Base-by-base conservation (phyloP, 108 stramenopile species). In the Pelagomonas calceolata region DNA sequence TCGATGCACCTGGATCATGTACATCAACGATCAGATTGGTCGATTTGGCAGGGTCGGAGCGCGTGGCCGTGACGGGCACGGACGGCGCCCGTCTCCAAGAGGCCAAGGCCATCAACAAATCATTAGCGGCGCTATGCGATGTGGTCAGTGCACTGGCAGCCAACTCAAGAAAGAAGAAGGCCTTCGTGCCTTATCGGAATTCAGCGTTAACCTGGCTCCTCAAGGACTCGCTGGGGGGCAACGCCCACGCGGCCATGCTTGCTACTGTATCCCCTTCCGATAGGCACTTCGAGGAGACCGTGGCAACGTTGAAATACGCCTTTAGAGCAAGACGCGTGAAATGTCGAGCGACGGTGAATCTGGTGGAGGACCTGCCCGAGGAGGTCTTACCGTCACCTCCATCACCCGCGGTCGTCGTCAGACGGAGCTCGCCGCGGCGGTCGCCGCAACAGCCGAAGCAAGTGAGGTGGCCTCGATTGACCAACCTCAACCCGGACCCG, bases 131-230 rank as follows among this genome's bases (percentile, higher is more conserved):
- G n/a, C 72, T 80, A 30, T 51, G 74, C 36, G 70, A 80, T 26
- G 79, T 80, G 15, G 76, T 80, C 44, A 36, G 36, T 15, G 79
- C 79, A 4, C 63, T 80, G 37, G 63, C 76, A 0, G 64, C 63
- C 26, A 33, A 37, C 36, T 66, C 71, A 26, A 4, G 51, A 26
- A 12, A 5, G 39, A 60, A 60, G 51, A 17, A 17, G 51, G 21
- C 21, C 30, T 80, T 81, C 77, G 78, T 85, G 17, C 86, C 85
- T 0, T 87, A 81, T 73, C 83, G 86, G 15, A 83, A 85, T 76
- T 86, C 85, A 14, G 82, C 78, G 14, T 68, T 86, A 45, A 86
- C 85, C 15, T 81, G 76, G 35, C 82, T 86, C 3, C 66, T 86
- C 45, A 81, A 83, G 60, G 75, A 79, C n/a, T 74, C 73, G n/a